Evolutionary conservation across 1,284 basidiomycete species (phyloP).

Genomic region (Fistulinella staudtii): DNA sequence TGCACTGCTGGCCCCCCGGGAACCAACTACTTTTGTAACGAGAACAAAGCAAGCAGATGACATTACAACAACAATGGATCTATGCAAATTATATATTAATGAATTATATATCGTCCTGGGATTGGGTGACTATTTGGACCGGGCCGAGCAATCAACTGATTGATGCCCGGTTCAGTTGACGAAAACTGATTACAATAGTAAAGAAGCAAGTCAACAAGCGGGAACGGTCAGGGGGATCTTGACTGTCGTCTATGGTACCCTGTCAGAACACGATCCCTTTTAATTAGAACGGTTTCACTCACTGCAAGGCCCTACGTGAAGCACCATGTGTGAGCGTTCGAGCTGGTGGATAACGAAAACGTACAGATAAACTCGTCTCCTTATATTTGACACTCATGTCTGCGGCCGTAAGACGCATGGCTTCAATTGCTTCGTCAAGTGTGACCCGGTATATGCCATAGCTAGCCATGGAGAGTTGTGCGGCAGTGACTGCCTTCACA

Average conservation of each 20-base stretch:
- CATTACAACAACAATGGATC: too few relatives aligned
- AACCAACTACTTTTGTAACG: too few relatives aligned
- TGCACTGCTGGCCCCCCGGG: too few relatives aligned
- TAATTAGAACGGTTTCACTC: slow-evolving; percentile 23
- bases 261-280: slow-evolving; percentile 10
- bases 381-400: slow-evolving; percentile 91
- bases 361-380: slow-evolving; percentile 85
- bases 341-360: slow-evolving; percentile 21
- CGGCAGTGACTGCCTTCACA: slow-evolving; percentile 88
- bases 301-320: slow-evolving; percentile 58
- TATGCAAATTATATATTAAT: too few relatives aligned
- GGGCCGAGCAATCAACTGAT: too few relatives aligned
- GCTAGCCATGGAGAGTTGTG: slow-evolving; percentile 90
- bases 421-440: slow-evolving; percentile 94
- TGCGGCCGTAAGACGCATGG: slow-evolving; percentile 87
- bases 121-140: too few relatives aligned
- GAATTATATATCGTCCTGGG: too few relatives aligned
- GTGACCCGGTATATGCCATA: slow-evolving; percentile 84
- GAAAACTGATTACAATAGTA: too few relatives aligned
- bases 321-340: slow-evolving; percentile 4
- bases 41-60: too few relatives aligned
- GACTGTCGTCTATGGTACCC: slow-evolving; percentile 50
- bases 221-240: slow-evolving; percentile 73
- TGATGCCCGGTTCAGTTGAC: too few relatives aligned
- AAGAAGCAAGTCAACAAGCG: slow-evolving; percentile 66